Conservation (phyloP, 139 green algal species). For the Zygnema cylindricum region DNA sequence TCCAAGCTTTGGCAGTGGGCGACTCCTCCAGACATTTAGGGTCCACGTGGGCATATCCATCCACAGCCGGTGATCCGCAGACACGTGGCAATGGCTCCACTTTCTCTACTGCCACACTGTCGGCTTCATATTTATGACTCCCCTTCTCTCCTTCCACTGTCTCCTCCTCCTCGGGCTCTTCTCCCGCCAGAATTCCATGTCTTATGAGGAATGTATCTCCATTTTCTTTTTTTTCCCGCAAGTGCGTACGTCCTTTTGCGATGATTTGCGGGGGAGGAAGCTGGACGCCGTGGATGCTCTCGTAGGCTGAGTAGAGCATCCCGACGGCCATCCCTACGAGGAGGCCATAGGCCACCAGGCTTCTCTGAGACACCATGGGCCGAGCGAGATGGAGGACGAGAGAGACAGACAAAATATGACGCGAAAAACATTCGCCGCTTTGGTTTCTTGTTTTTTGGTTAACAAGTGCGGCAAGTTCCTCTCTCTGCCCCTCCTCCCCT, state of each 20-base stretch:
- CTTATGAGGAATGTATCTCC: neutral
- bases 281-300: neutral
- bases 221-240: too few species aligned
- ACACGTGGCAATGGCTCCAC: conserved; percentile 50
- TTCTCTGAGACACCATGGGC: neutral
- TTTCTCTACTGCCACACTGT: neutral
- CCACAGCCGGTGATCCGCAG: conserved; percentile 73
- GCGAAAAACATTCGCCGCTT: neutral
- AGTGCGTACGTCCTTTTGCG: too few species aligned
- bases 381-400: neutral
- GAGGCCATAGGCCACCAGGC: neutral
- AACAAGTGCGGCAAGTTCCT: neutral
- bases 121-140: too few species aligned
- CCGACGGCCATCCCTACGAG: neutral
- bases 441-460: neutral
- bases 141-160: neutral
- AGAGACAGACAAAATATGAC: neutral
- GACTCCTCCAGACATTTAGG: conserved; percentile 67
- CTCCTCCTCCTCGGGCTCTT: neutral
- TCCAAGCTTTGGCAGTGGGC: conserved; percentile 64
- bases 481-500: neutral
- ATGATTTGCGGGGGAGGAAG: too few species aligned
- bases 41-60: conserved; percentile 77
- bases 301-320: neutral
- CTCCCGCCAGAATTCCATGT: neutral